Evolutionary conservation across 2,329 filamentous ascomycete genomes (phyloP), one percentile per base, ranked within the genome.

Genomic region (Septoria linicola): DNA sequence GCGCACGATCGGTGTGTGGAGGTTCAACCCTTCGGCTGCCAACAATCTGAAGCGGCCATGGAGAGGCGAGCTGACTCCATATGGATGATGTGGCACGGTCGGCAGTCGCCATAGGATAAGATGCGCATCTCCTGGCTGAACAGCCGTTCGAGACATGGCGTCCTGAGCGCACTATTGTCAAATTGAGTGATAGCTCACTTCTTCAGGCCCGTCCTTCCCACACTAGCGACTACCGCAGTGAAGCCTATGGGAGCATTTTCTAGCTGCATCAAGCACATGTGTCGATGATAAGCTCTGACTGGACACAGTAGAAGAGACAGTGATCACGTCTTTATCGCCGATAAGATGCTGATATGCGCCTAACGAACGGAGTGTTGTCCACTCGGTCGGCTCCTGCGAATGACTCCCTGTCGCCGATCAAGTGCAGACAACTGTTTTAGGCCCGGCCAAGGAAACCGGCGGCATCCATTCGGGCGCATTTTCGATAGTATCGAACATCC

Each of bases 1-100:
- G 39, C 82, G 83, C 68, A 87, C 84, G 1, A 80, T 80, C 49
- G 85, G 85, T 1, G 75, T 88, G 27, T 88, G 85, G 85, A 73
- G 79, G 54, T 88, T 84, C 65, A 80, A 86, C 68, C 65, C 73
- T 47, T 66, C 73, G 49, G 76, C 75, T 59, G 76, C 73, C 6
- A 54, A 46, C 37, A 50, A 41, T 5, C 32, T 63, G 36, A 48
- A 63, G 41, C 58, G 61, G 37, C 66, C 65, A n/a, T 68, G 62
- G 61, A 58, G 66, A 50, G 59, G 57, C 1, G 32, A 51, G 3
- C 47, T 67, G 55, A 65, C 65, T 32, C 66, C 65, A 13, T 57
- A 58, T 51, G 62, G 64, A 3, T 57, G 49, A 57, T 23, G 2
- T 1, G n/a, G 34, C 34, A 16, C 8, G 11, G 19, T 19, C 21